Evolutionary conservation across 805 yeast species (phyloP), one percentile per base, ranked within the genome.

Genomic region (Metschnikowia aberdeeniae): DNA sequence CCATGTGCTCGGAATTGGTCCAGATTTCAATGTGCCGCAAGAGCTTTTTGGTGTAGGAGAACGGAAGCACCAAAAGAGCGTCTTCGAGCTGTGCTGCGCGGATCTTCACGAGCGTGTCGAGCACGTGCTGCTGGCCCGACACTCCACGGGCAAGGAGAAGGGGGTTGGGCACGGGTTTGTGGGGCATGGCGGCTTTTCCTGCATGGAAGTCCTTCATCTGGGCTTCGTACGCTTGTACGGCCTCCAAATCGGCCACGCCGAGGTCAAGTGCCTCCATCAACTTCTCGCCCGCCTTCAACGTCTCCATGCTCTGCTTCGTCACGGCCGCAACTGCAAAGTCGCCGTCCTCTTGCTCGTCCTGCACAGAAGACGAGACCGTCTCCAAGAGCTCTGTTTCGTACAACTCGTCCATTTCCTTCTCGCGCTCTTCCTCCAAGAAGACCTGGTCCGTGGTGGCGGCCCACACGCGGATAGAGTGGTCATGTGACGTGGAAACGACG

Each of bases 371-470:
- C 40, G 34, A 47, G 5, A 56, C 66, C 38, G 39, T 34, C 28
- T 44, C 29, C 41, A 89, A 72, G 36, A 93, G 70, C 6, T 84
- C 86, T n/a, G 79, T 76, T 61, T 93, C 98, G 60, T 90, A 89
- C 45, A 83, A 69, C 63, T 90, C 96, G 62, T 93, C 99, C 78
- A 89, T 74, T 64, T 93, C 99, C 64, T 85, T 87, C 62, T 93
- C 99, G 47, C 93, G 77, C 68, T 93, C 99, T 72, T 93, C 99
- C 64, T 93, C 97, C 49, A 93, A 67, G 62, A 93, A 93, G n/a
- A 93, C 93, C 56, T 92, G 90, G 62, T 93, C 99, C 43, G 86
- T 93, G 4, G 95, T 86, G 62, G 89, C 89, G 48, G 77, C 77
- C 99, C 99, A 93, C n/a, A 90, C 66, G 62, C 99, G 77, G 40